Conservation (phyloP, 768 basidiomycete genomes). For the Kwoniella sp. region DNA sequence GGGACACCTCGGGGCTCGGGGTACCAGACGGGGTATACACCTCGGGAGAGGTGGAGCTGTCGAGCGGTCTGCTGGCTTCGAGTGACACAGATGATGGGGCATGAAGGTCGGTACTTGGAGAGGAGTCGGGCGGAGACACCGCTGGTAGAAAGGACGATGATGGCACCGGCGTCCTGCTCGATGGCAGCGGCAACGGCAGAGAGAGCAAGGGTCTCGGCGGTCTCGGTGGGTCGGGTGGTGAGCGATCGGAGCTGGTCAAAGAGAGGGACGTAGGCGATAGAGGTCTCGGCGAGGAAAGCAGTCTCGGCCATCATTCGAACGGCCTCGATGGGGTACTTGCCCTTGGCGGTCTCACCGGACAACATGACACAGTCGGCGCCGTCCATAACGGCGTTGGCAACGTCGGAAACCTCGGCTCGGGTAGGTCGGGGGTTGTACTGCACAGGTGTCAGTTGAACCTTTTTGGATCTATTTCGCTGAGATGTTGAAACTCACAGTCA, state of each 20-base stretch:
- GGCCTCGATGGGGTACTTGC: slow-evolving; percentile 91
- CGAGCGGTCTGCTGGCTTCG: slow-evolving; percentile 93
- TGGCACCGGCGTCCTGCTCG: slow-evolving; percentile 92
- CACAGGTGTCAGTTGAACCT: slow-evolving; percentile 23
- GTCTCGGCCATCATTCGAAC: slow-evolving; percentile 99
- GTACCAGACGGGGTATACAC: slow-evolving; percentile 97
- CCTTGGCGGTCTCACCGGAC: slow-evolving; percentile 99
- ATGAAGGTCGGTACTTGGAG: slow-evolving; percentile 91
- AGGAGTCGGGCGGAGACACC: slow-evolving; percentile 93
- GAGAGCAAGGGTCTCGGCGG: slow-evolving; percentile 92
- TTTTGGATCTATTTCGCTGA: too few relatives aligned
- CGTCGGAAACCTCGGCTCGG: slow-evolving; percentile 97
- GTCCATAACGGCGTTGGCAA: slow-evolving; percentile 95
- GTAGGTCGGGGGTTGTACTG: slow-evolving; percentile 98
- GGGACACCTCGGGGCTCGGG: slow-evolving; percentile 86
- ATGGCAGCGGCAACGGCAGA: slow-evolving; percentile 92
- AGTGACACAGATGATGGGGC: slow-evolving; percentile 95
- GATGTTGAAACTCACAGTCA: slow-evolving; percentile 81
- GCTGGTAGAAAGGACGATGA: slow-evolving; percentile 90
- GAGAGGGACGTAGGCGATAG: slow-evolving; percentile 86
- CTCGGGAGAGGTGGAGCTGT: slow-evolving; percentile 94
- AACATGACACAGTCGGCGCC: slow-evolving; percentile 99
- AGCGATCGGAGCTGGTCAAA: slow-evolving; percentile 82
- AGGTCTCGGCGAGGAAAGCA: slow-evolving; percentile 90
- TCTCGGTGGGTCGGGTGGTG: slow-evolving; percentile 85